Conservation (phyloP, 257 asterid species). For the Jaltomata sinuosa region DNA sequence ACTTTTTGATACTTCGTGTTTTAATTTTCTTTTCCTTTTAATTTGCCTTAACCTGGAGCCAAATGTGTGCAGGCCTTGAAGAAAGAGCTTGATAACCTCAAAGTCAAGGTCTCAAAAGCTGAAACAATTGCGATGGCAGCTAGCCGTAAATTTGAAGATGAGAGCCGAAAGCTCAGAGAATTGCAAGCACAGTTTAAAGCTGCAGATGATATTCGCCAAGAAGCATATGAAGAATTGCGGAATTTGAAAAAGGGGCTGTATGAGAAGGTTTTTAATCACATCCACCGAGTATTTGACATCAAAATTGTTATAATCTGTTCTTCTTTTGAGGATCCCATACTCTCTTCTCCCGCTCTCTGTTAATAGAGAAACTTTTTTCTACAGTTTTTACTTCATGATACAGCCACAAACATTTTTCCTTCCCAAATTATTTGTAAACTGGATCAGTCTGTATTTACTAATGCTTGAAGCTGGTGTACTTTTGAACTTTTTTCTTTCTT, state of each 20-base stretch:
- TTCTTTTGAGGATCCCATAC: not conserved
- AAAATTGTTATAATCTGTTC: not conserved
- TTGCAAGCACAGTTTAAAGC: constrained; percentile 56
- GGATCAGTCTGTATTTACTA: not conserved
- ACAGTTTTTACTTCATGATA: not conserved
- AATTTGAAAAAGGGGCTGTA: constrained; percentile 47
- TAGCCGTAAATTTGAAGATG: constrained; percentile 52
- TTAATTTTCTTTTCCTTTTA: not conserved
- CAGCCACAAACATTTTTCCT: not conserved
- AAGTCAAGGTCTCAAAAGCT: constrained; percentile 45
- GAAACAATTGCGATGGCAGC: constrained; percentile 55
- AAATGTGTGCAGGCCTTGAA: constrained; percentile 42
- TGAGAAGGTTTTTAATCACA: constrained; percentile 49
- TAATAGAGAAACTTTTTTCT: not conserved
- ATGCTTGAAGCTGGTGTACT: not conserved
- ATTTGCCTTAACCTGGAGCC: not conserved
- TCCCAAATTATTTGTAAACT: not conserved
- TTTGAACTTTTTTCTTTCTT: not conserved
- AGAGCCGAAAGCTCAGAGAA: constrained; percentile 54
- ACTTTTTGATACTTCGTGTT: not conserved
- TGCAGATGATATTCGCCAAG: constrained; percentile 86
- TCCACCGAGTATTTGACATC: not conserved
- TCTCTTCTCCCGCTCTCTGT: not conserved
- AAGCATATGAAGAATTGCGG: constrained; percentile 55
- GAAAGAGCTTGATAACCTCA: constrained; percentile 74